A percentile compares a stretch with the other conserved stretches of the same genome.
Conservation (phyloP, 495 filamentous ascomycete species). For the Podospora tetraspora region DNA sequence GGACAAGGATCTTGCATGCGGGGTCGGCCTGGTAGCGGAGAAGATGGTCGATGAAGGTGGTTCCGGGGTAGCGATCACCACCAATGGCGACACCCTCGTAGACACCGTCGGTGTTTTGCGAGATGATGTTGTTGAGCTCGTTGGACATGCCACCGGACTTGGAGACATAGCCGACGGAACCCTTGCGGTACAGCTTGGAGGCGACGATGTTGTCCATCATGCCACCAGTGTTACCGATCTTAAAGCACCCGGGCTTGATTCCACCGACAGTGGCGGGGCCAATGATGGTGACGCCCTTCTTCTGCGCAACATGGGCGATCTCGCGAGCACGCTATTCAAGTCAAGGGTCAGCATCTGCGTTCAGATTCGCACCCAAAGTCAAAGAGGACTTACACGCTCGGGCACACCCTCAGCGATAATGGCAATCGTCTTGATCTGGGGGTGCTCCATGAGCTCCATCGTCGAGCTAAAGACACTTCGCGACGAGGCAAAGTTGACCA, state of each 20-base stretch:
- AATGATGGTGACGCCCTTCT: constrained; percentile 99
- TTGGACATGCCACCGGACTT: constrained; percentile 99
- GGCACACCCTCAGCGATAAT: constrained; percentile 99
- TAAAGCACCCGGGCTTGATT: constrained; percentile 98
- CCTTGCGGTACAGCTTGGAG: constrained; percentile 98
- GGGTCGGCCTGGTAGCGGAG: constrained; percentile 92
- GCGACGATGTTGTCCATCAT: constrained; percentile 99
- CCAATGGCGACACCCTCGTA: constrained; percentile 99
- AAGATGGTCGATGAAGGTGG: constrained; percentile 98
- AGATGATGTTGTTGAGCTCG: constrained; percentile 99
- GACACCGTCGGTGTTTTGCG: constrained; percentile 91
- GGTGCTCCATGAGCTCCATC: constrained; percentile 95
- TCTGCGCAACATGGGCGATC: constrained; percentile 87
- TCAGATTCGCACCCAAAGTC: not conserved
- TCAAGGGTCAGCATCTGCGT: not conserved
- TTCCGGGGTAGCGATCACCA: constrained; percentile 97
- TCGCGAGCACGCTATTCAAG: constrained; percentile 77
- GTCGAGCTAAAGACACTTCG: constrained; percentile 97
- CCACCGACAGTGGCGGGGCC: constrained; percentile 97
- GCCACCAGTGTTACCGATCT: constrained; percentile 99
- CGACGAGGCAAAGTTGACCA: constrained; percentile 99
- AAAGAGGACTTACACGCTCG: constrained; percentile 67
- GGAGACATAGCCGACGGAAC: constrained; percentile 97
- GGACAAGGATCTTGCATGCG: constrained; percentile 90
- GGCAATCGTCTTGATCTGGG: constrained; percentile 95